phyloP scores from a whole-genome alignment of 371 early-diverging fungal genomes.

The Coemansia sp. region DNA sequence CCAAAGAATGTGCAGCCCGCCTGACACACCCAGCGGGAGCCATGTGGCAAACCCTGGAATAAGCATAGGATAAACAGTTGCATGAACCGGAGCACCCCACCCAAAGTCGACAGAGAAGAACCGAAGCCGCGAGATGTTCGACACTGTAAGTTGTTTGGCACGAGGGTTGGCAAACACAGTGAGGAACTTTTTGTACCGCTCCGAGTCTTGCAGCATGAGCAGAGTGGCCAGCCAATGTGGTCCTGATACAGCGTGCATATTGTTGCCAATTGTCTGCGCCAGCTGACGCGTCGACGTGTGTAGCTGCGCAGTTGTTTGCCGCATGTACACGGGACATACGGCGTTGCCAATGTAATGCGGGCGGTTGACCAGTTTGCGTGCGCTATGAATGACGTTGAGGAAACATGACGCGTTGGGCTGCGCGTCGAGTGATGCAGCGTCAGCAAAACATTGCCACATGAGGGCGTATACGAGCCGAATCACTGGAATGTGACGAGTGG shows the following conservation, averaged over 20 bases:
- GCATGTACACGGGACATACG: conserved; percentile 39
- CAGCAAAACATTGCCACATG: conserved; percentile 39
- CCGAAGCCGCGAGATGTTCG: conserved; percentile 29
- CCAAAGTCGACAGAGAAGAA: conserved; percentile 35
- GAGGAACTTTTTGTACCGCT: conserved; percentile 26
- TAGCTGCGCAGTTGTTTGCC: background rate
- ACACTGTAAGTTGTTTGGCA: conserved; percentile 31
- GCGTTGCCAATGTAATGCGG: conserved; percentile 38
- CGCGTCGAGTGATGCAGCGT: background rate
- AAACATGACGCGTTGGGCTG: background rate
- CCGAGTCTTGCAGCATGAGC: conserved; percentile 16
- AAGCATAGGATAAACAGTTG: conserved; percentile 33
- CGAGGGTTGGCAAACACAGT: conserved; percentile 32
- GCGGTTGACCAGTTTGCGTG: conserved; percentile 21
- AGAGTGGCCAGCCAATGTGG: conserved; percentile 27
- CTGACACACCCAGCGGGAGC: conserved; percentile 23
- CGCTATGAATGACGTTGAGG: conserved; percentile 35
- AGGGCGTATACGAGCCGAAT: conserved; percentile 40
- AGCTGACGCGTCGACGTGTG: background rate
- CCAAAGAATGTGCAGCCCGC: conserved; percentile 41
- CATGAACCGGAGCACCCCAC: conserved; percentile 28
- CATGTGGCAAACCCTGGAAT: conserved; percentile 37
- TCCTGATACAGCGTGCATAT: conserved; percentile 19
- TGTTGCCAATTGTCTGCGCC: conserved; percentile 15
- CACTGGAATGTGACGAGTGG: conserved; percentile 6